Base-by-base conservation (phyloP, 345 rosid genomes). In the Aegle marmelos region DNA sequence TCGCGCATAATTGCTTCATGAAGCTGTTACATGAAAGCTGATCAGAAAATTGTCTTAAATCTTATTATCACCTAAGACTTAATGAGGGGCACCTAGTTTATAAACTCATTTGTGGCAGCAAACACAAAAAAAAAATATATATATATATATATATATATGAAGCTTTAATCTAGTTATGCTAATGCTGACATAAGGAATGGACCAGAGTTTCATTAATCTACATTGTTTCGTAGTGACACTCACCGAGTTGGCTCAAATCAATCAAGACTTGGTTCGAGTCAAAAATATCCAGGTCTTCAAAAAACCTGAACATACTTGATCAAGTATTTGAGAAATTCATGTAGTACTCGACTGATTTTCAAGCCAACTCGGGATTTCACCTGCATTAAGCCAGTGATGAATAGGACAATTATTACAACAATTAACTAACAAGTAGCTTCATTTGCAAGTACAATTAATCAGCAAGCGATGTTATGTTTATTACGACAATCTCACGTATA, bases 1-100 rank as follows among this genome's bases (percentile, higher is more conserved):
- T 94, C 97, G 0, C 90, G 89, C 98, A 94, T 91, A 80, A 96
- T 94, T 64, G 99, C 99, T 85, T 96, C 99, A 53, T 94, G 99
- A 82, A 93, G 81, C 99, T 95, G 78, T 84, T 58, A 70, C 73
- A 76, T 67, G 36, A 61, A 72, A 39, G 68, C 76, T 34, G 68
- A 60, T 85, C 48, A 79, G 66, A 73, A 66, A 65, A 75, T 17
- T 27, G 24, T 45, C 37, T 31, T 21, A 57, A 57, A 63, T 33
- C 28, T 2, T 61, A 17, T 16, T 17, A n/a, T 50, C 41, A 31
- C 22, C n/a, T 7, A 39, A 6, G 22, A 22, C 48, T 65, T 31
- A 31, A 4, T 34, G 6, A 16, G 24, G 9, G 3, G 74, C 17
- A 6, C 37, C 1, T 4, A 72, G 4, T 19, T n/a, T 21, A 54